A percentile compares a stretch with the other conserved stretches of the same genome.
Conservation (phyloP, 371 early-diverging fungal species). For the Choanephora cucurbitarum region DNA sequence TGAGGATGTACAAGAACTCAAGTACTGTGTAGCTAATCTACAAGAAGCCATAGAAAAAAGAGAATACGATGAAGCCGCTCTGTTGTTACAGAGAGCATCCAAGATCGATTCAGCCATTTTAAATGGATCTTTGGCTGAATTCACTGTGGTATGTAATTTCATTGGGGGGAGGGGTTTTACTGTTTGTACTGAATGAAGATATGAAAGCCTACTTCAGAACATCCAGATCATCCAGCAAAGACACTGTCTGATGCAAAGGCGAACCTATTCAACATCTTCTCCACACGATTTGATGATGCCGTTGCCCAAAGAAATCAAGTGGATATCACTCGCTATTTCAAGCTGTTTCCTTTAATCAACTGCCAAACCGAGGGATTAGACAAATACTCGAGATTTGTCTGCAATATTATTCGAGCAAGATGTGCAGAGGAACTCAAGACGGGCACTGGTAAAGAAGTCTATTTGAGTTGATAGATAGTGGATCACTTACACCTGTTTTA, state of each 20-base stretch:
- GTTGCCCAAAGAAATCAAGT: conserved; percentile 68
- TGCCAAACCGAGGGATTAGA: conserved; percentile 84
- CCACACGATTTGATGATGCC: conserved; percentile 79
- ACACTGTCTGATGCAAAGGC: conserved; percentile 63
- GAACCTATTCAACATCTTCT: conserved; percentile 68
- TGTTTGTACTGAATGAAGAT: neutral
- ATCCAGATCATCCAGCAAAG: conserved; percentile 68
- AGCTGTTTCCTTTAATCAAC: conserved; percentile 86
- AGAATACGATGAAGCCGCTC: conserved; percentile 81
- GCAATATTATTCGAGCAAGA: conserved; percentile 69
- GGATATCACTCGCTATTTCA: conserved; percentile 82
- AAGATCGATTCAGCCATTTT: conserved; percentile 63
- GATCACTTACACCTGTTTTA: conserved; percentile 17
- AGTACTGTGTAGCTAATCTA: conserved; percentile 72
- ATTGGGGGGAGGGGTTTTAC: no score
- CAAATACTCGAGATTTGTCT: conserved; percentile 83
- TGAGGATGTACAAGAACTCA: conserved; percentile 76
- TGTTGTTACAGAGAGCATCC: conserved; percentile 67
- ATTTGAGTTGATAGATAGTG: no score
- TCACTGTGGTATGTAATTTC: conserved; percentile 48
- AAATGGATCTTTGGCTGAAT: conserved; percentile 73
- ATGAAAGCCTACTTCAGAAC: conserved; percentile 56
- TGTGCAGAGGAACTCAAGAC: conserved; percentile 67
- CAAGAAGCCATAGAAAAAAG: conserved; percentile 67
- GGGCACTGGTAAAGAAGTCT: conserved; percentile 33